Base-by-base conservation (phyloP, 805 yeast genomes). In the Yarrowia phangngaensis region DNA sequence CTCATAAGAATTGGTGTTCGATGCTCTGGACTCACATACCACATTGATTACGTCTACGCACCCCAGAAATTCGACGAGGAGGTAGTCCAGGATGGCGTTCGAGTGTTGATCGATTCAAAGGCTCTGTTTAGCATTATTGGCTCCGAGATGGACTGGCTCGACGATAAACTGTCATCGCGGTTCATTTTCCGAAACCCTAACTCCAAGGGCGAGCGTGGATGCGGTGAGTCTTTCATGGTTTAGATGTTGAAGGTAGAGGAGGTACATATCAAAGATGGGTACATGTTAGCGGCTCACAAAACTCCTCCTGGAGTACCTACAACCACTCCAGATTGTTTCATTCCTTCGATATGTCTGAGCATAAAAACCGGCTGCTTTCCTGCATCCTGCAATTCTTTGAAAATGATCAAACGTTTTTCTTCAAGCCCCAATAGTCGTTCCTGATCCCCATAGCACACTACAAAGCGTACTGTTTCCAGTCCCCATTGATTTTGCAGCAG, bases 161-260 rank as follows among this genome's bases (percentile, higher is more conserved):
- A 92, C 61, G 96, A 92, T 61, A 89, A 87, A 64, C 71, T 92
- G 54, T 76, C 88, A 23, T 80, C 92, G 11, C 77, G 94, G 60
- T 92, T 92, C 64, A 87, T 92, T 14, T 92, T 92, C 73, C 82
- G 76, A 63, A 92, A 92, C 65, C 98, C 98, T 54, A 92, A 92
- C 68, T 84, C 95, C 29, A 92, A 90, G 70, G 98, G 97, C 23
- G 85, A 95, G 41, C 92, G 98, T 68, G 98, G 98, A 9, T 92
- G 98, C 66, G 98, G 98, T 49, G 98, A 92, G 70, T 86, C 96
- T 4, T 92, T 92, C 65, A 92, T 89, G 96, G 96, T 90, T 7
- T 89, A 69, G n/a, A n/a, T n/a, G n/a, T n/a, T n/a, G n/a, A n/a
- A n/a, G n/a, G n/a, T n/a, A n/a, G n/a, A n/a, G n/a, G n/a, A n/a